Evolutionary conservation across 1,284 basidiomycete genomes (phyloP).

Genomic region (Ceratobasidium sp.): DNA sequence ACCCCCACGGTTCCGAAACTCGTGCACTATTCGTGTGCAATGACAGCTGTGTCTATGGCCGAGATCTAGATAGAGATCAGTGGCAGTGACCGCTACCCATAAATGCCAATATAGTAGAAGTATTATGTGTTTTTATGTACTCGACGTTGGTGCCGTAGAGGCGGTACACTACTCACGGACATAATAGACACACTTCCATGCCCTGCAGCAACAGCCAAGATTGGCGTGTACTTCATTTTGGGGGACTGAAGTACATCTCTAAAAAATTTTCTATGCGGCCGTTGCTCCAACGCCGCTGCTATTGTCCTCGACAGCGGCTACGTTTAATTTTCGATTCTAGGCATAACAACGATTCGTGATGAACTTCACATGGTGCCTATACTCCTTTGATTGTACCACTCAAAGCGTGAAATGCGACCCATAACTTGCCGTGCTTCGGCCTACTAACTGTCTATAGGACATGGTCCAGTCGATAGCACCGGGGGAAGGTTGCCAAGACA

Average conservation of each 20-base stretch:
- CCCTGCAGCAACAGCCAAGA: neutral
- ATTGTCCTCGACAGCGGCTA: neutral
- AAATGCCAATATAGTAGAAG: neutral
- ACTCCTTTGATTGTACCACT: slow-evolving; percentile 1
- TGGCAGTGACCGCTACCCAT: neutral
- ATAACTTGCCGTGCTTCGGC: neutral
- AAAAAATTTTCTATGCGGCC: neutral
- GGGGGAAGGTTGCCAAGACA: neutral
- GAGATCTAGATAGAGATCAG: neutral
- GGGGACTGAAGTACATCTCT: neutral
- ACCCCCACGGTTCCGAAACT: neutral
- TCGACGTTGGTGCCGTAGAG: neutral
- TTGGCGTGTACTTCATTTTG: neutral
- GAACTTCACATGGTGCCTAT: neutral
- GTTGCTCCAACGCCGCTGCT: neutral
- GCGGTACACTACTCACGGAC: neutral
- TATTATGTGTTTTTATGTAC: neutral
- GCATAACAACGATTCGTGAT: neutral
- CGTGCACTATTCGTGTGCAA: neutral
- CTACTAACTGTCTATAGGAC: neutral
- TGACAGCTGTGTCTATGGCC: neutral
- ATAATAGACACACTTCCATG: neutral
- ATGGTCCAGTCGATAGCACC: neutral
- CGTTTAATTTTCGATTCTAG: neutral
- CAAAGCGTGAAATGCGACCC: neutral